phyloP scores from a whole-genome alignment of 768 basidiomycete species.

The Xanthoconium stramineum region DNA sequence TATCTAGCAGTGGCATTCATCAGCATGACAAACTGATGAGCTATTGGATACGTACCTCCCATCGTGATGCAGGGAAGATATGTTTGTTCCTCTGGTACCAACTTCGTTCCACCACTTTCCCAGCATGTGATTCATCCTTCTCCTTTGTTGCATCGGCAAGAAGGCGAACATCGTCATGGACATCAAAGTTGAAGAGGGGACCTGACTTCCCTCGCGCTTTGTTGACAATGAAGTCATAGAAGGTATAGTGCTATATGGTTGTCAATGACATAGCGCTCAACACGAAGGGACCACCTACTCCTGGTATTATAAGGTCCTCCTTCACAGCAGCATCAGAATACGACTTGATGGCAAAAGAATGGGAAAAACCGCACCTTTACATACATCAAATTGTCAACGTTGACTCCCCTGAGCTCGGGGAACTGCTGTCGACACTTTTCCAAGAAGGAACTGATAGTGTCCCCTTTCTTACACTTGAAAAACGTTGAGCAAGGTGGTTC shows the following conservation, averaged over 20 bases:
- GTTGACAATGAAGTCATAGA: conserved; percentile 98
- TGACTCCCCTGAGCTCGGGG: conserved; percentile 85
- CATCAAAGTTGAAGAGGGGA: conserved; percentile 97
- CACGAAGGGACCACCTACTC: conserved; percentile 49
- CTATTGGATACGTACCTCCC: conserved; percentile 65
- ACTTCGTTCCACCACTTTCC: conserved; percentile 95
- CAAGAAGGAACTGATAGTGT: conserved; percentile 80
- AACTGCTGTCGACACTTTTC: conserved; percentile 93
- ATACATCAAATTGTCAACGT: conserved; percentile 98
- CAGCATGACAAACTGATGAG: neutral
- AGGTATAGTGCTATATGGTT: conserved; percentile 82
- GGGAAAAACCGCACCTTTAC: conserved; percentile 64
- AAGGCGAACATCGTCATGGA: conserved; percentile 96
- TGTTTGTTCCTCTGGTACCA: conserved; percentile 97
- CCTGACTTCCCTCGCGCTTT: conserved; percentile 98
- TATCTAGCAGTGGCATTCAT: conserved; percentile 43
- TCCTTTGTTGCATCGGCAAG: conserved; percentile 93
- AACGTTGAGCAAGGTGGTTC: neutral
- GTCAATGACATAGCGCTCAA: neutral
- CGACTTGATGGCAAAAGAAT: neutral
- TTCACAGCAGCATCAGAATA: conserved; percentile 30
- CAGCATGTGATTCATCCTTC: conserved; percentile 98
- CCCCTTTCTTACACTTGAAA: conserved; percentile 92
- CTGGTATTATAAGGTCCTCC: conserved; percentile 98
- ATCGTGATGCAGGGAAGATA: conserved; percentile 94